Evolutionary conservation across 1,284 basidiomycete species (phyloP), one percentile per base, ranked within the genome.

Genomic region (Coniferiporia weirii): DNA sequence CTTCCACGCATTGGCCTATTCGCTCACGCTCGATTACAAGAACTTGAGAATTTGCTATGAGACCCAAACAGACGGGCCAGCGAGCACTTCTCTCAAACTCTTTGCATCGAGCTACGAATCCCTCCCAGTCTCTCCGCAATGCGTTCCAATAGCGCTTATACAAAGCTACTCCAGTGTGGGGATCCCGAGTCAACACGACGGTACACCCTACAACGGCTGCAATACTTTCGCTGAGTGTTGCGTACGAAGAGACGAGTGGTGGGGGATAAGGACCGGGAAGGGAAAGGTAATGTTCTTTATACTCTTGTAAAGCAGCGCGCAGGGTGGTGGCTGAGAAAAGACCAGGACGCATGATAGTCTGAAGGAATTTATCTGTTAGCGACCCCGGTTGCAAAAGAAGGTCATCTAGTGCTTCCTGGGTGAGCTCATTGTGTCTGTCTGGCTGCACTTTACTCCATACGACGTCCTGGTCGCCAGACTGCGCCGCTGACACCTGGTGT

Each of bases 61-160:
- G 68, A 38, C 83, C 85, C 38, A 93, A 76, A 12, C 80, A 78
- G 13, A 95, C 77, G 0, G 93, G 92, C 87, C 90, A 91, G 49
- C 93, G 81, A 20, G 89, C 91, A 64, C 85, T 85, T 51, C 89
- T 84, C 72, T 96, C 93, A 12, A 93, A 78, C 66, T 95, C 92
- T 59, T 91, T 83, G 66, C 91, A 93, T 46, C 91, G 81, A 12
- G 94, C 89, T 63, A 95, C 85, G 67, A 96, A 92, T 1, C 93
- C 91, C 67, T 96, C 89, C 93, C 94, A 97, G 66, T 97, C 93
- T 44, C 90, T 77, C 70, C 93, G 95, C 63, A 95, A 73, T 0
- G 87, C 84, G 66, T 83, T 88, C 82, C 90, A 89, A 70, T 91
- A 95, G 56, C 84, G 84, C 52, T 84, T 83, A 65, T 93, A 80